Percentiles rank a stretch among this genome's conserved stretches.
Evolutionary conservation across 129 eudicot genomes (phyloP).

Genomic region (Lactuca saligna): DNA sequence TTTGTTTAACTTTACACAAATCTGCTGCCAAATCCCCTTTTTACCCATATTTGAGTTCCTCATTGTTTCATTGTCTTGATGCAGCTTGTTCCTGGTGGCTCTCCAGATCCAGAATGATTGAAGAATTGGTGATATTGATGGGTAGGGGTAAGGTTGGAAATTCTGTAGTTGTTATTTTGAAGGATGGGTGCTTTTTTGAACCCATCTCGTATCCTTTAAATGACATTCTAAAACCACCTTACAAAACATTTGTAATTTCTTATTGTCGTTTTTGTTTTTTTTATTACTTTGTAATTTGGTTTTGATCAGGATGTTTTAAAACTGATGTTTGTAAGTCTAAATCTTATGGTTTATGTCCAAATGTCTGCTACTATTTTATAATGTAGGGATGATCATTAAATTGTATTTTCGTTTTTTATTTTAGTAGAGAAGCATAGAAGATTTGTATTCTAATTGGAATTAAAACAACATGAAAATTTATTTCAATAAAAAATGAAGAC

Average conservation of each 20-base stretch:
- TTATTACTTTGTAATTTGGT: conserved; percentile 5
- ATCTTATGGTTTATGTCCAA: not conserved
- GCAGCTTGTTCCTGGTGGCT: conserved; percentile 73
- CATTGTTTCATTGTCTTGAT: conserved; percentile 14
- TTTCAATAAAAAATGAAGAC: not conserved
- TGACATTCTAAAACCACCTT: conserved; percentile 11
- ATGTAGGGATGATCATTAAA: not conserved
- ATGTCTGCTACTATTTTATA: not conserved
- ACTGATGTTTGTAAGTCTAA: not conserved
- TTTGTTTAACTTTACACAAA: not conserved
- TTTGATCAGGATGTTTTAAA: not conserved
- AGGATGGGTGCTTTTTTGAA: conserved; percentile 28
- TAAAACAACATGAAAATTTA: no score
- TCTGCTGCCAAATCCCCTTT: not conserved
- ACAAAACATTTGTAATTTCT: conserved; percentile 22
- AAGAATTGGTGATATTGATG: not conserved
- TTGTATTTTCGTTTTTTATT: not conserved
- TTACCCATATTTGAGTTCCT: not conserved
- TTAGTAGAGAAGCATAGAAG: no score
- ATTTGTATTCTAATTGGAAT: not conserved
- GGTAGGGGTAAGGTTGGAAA: no score
- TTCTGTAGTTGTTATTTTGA: not conserved
- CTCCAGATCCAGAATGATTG: conserved; percentile 65
- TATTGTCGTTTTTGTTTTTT: not conserved
- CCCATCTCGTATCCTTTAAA: conserved; percentile 23